These are phyloP conservation scores for Alternaria solani DNA, from an alignment of 2,329 filamentous ascomycete genomes.

Conservation along the genomic window DNA sequence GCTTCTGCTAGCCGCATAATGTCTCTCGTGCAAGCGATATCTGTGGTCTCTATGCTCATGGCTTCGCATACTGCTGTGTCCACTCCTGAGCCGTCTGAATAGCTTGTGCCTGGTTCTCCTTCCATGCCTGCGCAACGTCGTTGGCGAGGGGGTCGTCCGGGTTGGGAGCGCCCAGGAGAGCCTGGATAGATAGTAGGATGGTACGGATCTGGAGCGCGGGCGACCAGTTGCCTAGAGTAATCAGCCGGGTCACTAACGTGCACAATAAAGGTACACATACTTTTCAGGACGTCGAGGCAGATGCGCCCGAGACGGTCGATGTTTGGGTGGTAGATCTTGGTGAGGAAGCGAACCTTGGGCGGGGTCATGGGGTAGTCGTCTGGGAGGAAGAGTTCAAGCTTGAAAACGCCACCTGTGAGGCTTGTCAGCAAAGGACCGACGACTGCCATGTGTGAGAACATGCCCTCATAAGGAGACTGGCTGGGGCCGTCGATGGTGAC, in stretches of 20 bases:
- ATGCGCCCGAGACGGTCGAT: constrained; percentile 98
- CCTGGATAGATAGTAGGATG: constrained; percentile 98
- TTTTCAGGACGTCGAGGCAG: constrained; percentile 96
- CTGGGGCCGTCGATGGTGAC: constrained; percentile 93
- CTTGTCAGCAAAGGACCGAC: constrained; percentile 15
- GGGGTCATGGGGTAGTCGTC: constrained; percentile 99
- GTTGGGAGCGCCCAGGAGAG: constrained; percentile 92
- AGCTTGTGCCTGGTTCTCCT: constrained; percentile 90
- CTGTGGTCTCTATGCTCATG: constrained; percentile 21
- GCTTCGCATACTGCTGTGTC: constrained; percentile 79
- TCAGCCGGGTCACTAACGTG: constrained; percentile 1
- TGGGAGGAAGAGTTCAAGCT: constrained; percentile 95
- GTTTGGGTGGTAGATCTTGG: constrained; percentile 99
- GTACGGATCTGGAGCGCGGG: constrained; percentile 97
- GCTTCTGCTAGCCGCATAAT: not conserved
- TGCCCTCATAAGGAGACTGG: constrained; percentile 94
- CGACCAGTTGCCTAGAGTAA: constrained; percentile 87
- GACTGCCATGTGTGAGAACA: constrained; percentile 28
- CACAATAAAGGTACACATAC: constrained; percentile 58
- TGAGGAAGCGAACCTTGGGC: constrained; percentile 97
- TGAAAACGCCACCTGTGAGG: constrained; percentile 79
- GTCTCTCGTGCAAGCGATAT: not conserved
- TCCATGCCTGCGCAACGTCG: constrained; percentile 97
- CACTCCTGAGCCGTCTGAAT: constrained; percentile 93
- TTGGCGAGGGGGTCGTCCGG: constrained; percentile 98